Evolutionary conservation across 495 filamentous ascomycete species (phyloP).

Genomic region (Aspergillus biplanus): DNA sequence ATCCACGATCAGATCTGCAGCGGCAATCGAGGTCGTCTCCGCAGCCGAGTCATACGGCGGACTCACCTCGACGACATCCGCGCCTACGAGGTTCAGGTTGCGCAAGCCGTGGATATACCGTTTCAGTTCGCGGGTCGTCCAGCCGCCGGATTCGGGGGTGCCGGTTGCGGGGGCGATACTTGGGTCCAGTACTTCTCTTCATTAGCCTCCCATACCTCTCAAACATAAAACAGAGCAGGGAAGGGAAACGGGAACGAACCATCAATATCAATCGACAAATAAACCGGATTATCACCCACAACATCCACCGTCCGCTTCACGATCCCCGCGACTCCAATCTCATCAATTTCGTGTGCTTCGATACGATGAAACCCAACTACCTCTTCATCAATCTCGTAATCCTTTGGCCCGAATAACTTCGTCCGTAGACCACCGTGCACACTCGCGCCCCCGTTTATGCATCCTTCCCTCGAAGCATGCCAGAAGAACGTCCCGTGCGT

Average conservation of each 20-base stretch:
- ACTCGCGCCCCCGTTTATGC: slow-evolving; percentile 29
- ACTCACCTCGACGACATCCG: slow-evolving; percentile 49
- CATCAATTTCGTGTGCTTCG: slow-evolving; percentile 32
- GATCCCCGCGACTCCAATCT: slow-evolving; percentile 30
- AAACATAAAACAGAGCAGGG: not conserved
- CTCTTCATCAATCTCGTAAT: slow-evolving; percentile 32
- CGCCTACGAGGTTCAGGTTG: slow-evolving; percentile 34
- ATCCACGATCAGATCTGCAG: slow-evolving; percentile 43
- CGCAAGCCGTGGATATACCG: slow-evolving; percentile 31
- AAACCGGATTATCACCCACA: slow-evolving; percentile 29
- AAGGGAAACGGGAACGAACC: slow-evolving; percentile 12
- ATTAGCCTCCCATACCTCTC: not conserved
- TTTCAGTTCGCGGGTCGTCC: slow-evolving; percentile 37
- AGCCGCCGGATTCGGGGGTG: slow-evolving; percentile 35
- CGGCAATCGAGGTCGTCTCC: slow-evolving; percentile 51
- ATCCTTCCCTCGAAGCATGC: slow-evolving; percentile 31
- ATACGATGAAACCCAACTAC: slow-evolving; percentile 29
- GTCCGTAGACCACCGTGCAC: slow-evolving; percentile 33
- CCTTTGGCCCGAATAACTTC: slow-evolving; percentile 27
- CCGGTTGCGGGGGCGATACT: slow-evolving; percentile 35
- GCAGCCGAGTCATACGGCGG: slow-evolving; percentile 53
- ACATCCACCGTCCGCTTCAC: slow-evolving; percentile 19
- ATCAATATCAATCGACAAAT: slow-evolving; percentile 38
- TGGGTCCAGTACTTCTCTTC: slow-evolving; percentile 27
- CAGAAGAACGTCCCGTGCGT: slow-evolving; percentile 41